Evolutionary conservation across 495 filamentous ascomycete genomes (phyloP), one percentile per base, ranked within the genome.

Genomic region (Talaromyces thailandensis): DNA sequence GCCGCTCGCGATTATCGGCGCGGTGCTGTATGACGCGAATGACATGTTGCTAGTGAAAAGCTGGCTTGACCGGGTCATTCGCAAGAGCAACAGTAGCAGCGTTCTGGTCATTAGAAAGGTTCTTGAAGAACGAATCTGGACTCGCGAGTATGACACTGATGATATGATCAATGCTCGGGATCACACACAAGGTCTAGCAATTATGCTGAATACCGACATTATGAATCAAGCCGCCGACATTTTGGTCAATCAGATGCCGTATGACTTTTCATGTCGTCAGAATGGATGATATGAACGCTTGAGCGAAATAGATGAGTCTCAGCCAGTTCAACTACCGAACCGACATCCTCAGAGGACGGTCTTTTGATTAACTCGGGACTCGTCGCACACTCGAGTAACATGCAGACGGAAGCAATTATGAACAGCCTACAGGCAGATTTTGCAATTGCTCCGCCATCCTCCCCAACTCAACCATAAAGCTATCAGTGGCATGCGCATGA

Each of bases 1-100:
- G 57, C 57, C 57, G 9, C 57, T 59, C 18, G 57, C 57, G 4
- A 40, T 59, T 4, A 59, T 59, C 23, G 57, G 57, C 35, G 57
- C 57, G 11, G 18, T 59, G 31, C 21, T 59, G 3, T 48, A 40
- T 23, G 35, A 59, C 0, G 6, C 32, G 11, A 23, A n/a, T 40
- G 57, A 45, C 14, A 59, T 59, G 2, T 43, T 11, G 23, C 23
- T 59, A 16, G 37, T 59, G 1, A 35, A 7, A 40, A 59, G 21
- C 35, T 59, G 57, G 32, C 57, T 59, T 12, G 57, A 59, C 28
- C 57, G 57, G 25, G 35, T 59, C 21, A 26, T 45, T 43, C 32
- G 35, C 21, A 59, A 43, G 23, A 43, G 57, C 37, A 45, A 40
- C 16, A 59, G 35, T 35, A 45, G 57, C 37, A 43, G 57, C 8